These are phyloP conservation scores for Aspergillus novofumigatus DNA, from an alignment of 2,329 filamentous ascomycete species.

Conservation along the genomic window DNA sequence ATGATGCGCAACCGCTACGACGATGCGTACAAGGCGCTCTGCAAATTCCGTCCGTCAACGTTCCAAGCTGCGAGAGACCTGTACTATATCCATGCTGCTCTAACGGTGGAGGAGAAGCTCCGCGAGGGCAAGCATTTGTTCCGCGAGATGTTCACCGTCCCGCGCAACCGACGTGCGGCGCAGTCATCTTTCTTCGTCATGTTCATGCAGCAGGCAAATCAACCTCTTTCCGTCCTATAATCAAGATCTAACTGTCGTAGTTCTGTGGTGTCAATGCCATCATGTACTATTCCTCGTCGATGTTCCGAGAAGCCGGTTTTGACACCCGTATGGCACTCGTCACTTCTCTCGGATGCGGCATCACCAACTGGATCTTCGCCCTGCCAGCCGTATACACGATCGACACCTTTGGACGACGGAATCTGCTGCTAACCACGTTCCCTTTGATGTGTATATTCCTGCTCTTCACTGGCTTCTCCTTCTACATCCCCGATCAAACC, in stretches of 20 bases:
- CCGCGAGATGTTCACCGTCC: slow-evolving; percentile 57
- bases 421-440: slow-evolving; percentile 59
- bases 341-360: slow-evolving; percentile 61
- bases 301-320: slow-evolving; percentile 56
- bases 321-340: slow-evolving; percentile 50
- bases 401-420: slow-evolving; percentile 62
- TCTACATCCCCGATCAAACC: slow-evolving; percentile 33
- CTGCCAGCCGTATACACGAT: slow-evolving; percentile 62
- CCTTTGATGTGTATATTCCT: slow-evolving; percentile 46
- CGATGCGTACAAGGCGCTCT: slow-evolving; percentile 49
- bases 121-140: slow-evolving; percentile 50
- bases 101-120: slow-evolving; percentile 57
- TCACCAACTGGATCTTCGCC: slow-evolving; percentile 64
- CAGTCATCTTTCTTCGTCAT: slow-evolving; percentile 58
- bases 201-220: slow-evolving; percentile 57
- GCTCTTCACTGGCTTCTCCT: slow-evolving; percentile 49
- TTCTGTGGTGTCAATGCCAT: slow-evolving; percentile 54
- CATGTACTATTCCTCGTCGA: slow-evolving; percentile 59
- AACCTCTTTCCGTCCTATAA: background rate
- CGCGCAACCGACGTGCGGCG: slow-evolving; percentile 59
- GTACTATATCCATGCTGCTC: slow-evolving; percentile 56
- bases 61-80: slow-evolving; percentile 54
- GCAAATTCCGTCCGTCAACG: slow-evolving; percentile 44
- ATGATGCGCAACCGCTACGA: slow-evolving; percentile 46
- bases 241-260: slow-evolving; percentile 9